These are phyloP conservation scores for Parsonsia alboflavescens DNA, from an alignment of 257 asterid species.

Conservation along the genomic window DNA sequence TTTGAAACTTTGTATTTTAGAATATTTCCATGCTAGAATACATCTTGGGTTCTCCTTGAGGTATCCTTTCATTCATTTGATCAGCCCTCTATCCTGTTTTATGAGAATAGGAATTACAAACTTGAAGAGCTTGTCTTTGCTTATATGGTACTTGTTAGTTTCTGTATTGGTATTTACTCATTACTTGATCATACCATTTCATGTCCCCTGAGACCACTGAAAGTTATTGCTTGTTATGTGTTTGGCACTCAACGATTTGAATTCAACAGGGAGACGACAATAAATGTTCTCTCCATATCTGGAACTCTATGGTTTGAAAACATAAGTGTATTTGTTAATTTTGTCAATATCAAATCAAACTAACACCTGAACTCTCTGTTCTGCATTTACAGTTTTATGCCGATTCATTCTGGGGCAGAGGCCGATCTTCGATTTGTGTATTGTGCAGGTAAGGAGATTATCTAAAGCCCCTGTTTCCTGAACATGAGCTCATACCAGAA, in stretches of 20 bases:
- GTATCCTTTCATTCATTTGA: neutral
- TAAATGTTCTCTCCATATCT: neutral
- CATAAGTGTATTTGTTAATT: neutral
- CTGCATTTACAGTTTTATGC: slow-evolving; percentile 66
- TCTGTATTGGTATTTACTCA: neutral
- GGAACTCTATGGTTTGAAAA: neutral
- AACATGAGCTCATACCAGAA: slow-evolving; percentile 14
- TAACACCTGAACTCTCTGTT: slow-evolving; percentile 22
- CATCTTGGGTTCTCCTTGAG: neutral
- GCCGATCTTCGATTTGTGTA: slow-evolving; percentile 88
- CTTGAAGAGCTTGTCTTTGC: neutral
- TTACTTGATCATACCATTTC: neutral
- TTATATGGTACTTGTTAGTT: neutral
- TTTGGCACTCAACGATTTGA: neutral
- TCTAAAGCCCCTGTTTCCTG: slow-evolving; percentile 9
- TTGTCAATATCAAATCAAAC: neutral
- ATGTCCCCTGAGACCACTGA: neutral
- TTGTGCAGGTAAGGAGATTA: slow-evolving; percentile 68
- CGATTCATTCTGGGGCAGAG: slow-evolving; percentile 91
- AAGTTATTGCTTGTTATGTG: neutral
- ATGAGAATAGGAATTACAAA: too few species aligned
- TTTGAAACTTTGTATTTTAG: neutral
- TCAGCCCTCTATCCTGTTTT: neutral
- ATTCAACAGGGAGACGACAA: neutral
- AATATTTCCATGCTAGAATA: neutral